phyloP scores from a whole-genome alignment of 1,284 basidiomycete species.

The Erythrobasidium hasegawianum region DNA sequence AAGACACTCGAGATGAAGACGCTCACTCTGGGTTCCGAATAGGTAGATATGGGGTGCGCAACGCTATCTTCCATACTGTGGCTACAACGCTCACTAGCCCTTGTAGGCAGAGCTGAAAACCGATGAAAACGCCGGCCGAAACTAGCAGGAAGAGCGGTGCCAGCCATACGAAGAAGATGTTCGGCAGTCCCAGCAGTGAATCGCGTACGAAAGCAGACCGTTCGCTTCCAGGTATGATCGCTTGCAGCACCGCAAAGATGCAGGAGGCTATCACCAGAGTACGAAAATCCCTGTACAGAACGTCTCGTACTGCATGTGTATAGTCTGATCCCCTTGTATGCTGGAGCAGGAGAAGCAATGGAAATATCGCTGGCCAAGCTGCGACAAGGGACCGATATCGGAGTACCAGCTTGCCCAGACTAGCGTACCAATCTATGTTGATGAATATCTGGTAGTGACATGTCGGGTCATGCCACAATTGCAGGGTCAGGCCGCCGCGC shows the following conservation, averaged over 20 bases:
- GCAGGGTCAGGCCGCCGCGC: constrained; percentile 34
- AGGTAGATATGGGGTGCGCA: neutral
- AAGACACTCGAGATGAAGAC: neutral
- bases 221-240: too few species aligned
- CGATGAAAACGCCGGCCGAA: constrained; percentile 13
- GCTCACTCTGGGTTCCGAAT: neutral
- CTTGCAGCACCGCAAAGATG: too few species aligned
- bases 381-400: constrained; percentile 42
- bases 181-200: constrained; percentile 38
- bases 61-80: neutral
- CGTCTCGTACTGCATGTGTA: too few species aligned
- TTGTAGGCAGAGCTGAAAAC: constrained; percentile 1
- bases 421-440: constrained; percentile 36
- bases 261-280: too few species aligned
- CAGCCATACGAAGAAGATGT: constrained; percentile 34
- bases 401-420: constrained; percentile 37
- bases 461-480: constrained; percentile 43
- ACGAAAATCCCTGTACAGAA: too few species aligned
- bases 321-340: too few species aligned
- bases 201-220: neutral
- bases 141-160: constrained; percentile 31
- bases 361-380: constrained; percentile 38
- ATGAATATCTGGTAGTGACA: constrained; percentile 37
- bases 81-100: neutral
- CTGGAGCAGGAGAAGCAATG: constrained; percentile 37